Evolutionary conservation across 2,329 filamentous ascomycete genomes (phyloP), one percentile per base, ranked within the genome.

Genomic region (Onygenales sp.): DNA sequence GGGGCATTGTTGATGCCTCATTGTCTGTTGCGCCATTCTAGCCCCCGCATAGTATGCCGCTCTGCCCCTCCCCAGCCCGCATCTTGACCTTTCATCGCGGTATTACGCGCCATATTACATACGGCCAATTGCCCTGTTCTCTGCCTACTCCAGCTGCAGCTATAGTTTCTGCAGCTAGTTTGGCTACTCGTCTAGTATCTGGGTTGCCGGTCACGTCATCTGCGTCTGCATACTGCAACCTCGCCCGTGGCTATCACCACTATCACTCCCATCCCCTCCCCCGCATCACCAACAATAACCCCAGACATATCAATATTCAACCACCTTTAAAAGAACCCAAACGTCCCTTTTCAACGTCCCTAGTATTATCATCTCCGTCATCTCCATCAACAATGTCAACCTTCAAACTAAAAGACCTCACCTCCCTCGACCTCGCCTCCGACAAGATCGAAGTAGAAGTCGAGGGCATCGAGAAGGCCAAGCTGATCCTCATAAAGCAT

Each of bases 391-490:
- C 35, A 39, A 39, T 33, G 2, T 65, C 71, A 39, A 66, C 72
- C 59, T 74, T 70, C 57, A 73, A 72, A 54, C 81, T 96, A 65
- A 94, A 93, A 70, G 86, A 80, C 65, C 73, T 95, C 57, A 78
- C 80, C 46, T 86, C 85, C 61, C 77, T 95, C 53, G 46, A 49
- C 36, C 46, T 49, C 7, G 17, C 46, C 1, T 52, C 63, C 2
- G 80, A 85, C 59, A 97, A 95, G 76, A 79, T 86, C 58, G 91
- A 97, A 70, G 87, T 82, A 11, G 90, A 95, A 63, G 86, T 98
- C 4, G 92, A 97, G 63, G 93, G 92, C 17, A 78, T 98, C 43
- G 84, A 92, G 54, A 84, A 81, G 39, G 89, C 83, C 58, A 97
- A 96, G 70, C 85, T 98, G 2, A 76, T 98, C 5, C 78, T 98